Base-by-base conservation (phyloP, 768 basidiomycete species). In the Holtermannia corniformis region DNA sequence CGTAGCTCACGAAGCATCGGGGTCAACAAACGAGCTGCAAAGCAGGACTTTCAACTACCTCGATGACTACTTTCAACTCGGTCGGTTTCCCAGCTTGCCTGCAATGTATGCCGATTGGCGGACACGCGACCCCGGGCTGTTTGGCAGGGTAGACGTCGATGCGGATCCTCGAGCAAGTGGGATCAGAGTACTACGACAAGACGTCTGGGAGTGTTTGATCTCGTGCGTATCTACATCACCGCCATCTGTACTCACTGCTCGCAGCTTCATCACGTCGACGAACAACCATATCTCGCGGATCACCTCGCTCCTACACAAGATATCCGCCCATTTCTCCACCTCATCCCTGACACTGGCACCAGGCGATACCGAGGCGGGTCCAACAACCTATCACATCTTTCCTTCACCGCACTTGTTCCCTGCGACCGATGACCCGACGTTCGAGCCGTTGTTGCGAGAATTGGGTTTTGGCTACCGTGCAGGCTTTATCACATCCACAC, bases 401-500 rank as follows among this genome's bases (percentile, higher is more conserved):
- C 95, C 95, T 1, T 70, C 81, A 0, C 91, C 65, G 21, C 25
- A 57, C 14, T 5, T 16, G 5, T 44, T 64, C 12, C 59, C 57
- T 4, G 77, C 82, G 21, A 70, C 74, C 2, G 75, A 87, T 10
- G 77, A 82, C 19, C 54, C 76, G 1, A 79, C 74, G 10, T 37
- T 37, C 16, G 32, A 37, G 32, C 10, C 32, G 32, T 16, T 37
- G 7, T 78, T 99, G 14, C 85, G 95, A 3, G 74, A 78, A 4
- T 78, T 97, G 10, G 92, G 93, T 1, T 97, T 97, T 74, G 95
- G 95, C 11, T 97, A 99, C 68, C 85, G 95, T 28, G 92, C 95
- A 0, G 78, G 83, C 47, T 99, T 84, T 65, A 86, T 99, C 44
- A 84, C 63, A 25, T 62, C 55, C 5, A 58, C 63, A 3, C 50